Evolutionary conservation across 2,329 filamentous ascomycete genomes (phyloP).

Genomic region (Mycosphaerella arachidis): DNA sequence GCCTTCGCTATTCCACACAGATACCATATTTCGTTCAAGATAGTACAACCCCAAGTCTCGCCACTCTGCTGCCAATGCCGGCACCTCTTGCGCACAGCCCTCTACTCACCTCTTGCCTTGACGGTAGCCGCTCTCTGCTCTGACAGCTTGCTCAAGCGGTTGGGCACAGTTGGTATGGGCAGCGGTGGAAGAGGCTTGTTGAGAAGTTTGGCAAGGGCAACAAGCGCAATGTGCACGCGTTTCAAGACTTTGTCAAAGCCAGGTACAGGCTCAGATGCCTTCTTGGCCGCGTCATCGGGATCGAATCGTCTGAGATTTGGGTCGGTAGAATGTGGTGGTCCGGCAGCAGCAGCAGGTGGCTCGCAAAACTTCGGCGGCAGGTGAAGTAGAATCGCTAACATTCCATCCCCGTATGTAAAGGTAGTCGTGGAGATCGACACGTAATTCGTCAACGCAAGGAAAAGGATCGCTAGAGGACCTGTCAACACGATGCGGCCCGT

Average conservation of each 20-base stretch:
- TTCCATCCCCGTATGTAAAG: slow-evolving; percentile 15
- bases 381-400: slow-evolving; percentile 14
- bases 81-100: slow-evolving; percentile 2
- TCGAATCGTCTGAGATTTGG: not conserved
- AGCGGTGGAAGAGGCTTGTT: not conserved
- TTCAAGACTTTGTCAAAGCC: not conserved
- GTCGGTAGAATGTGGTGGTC: slow-evolving; percentile 1
- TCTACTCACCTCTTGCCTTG: not conserved
- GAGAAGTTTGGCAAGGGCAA: not conserved
- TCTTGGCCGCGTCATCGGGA: not conserved
- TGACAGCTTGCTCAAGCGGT: not conserved
- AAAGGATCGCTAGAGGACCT: slow-evolving; percentile 15
- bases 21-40: slow-evolving; percentile 3
- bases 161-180: not conserved
- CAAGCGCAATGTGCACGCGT: not conserved
- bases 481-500: slow-evolving; percentile 6
- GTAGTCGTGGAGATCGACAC: slow-evolving; percentile 19
- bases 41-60: slow-evolving; percentile 4
- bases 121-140: not conserved
- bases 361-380: slow-evolving; percentile 13
- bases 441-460: slow-evolving; percentile 23
- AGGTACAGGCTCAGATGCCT: not conserved
- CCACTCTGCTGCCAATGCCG: not conserved
- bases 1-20: not conserved
- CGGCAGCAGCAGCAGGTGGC: slow-evolving; percentile 4